A percentile compares a stretch with the other conserved stretches of the same genome.
These are phyloP conservation scores for Bipolaris oryzae DNA, from an alignment of 2,329 filamentous ascomycete species.

Conservation along the genomic window DNA sequence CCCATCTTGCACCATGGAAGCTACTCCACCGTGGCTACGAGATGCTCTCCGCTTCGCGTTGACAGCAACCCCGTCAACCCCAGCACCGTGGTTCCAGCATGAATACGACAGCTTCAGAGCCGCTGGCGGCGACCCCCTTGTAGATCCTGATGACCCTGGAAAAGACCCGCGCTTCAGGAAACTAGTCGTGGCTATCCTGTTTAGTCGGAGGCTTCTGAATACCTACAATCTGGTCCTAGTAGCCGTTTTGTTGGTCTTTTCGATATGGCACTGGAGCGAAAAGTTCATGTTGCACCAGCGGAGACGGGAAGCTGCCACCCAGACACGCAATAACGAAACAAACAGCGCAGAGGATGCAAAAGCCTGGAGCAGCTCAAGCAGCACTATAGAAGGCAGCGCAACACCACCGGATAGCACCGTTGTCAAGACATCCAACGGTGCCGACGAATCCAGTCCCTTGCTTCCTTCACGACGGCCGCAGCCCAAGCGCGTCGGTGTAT, in stretches of 20 bases:
- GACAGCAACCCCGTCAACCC: constrained; percentile 30
- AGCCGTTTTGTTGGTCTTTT: constrained; percentile 45
- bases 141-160: constrained; percentile 40
- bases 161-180: constrained; percentile 46
- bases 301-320: constrained; percentile 4
- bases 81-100: constrained; percentile 22
- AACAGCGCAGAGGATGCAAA: constrained; percentile 20
- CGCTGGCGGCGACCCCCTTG: constrained; percentile 19
- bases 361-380: constrained; percentile 49
- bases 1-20: constrained; percentile 8
- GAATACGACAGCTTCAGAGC: constrained; percentile 8
- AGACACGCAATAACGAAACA: not conserved
- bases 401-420: constrained; percentile 38
- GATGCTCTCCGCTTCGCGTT: constrained; percentile 34
- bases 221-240: constrained; percentile 51
- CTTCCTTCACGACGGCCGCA: constrained; percentile 22
- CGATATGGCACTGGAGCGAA: constrained; percentile 47
- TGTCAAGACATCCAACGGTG: constrained; percentile 25
- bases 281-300: constrained; percentile 29
- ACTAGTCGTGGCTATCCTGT: constrained; percentile 48
- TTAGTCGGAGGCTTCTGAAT: constrained; percentile 45
- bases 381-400: constrained; percentile 44
- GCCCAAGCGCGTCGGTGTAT: constrained; percentile 9
- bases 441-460: constrained; percentile 44
- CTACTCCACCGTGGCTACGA: constrained; percentile 27